Conservation (phyloP, 2,329 filamentous ascomycete genomes). For the Hymenoscyphus infarciens region DNA sequence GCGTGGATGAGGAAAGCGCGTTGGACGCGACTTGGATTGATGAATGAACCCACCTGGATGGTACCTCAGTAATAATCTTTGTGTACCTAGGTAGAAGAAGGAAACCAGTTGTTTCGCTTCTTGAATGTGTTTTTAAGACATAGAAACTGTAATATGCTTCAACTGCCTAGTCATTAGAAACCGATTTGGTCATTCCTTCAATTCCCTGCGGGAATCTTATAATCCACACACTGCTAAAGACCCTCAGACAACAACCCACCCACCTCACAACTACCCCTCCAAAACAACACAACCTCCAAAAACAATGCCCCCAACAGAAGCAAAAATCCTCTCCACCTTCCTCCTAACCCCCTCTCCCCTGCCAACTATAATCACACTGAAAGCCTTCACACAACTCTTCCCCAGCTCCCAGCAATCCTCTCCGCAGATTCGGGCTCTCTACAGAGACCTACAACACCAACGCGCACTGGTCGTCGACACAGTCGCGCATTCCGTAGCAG, state of each 20-base stretch:
- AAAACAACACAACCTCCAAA: neutral
- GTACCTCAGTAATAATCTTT: no score
- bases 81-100: no score
- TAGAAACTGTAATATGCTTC: no score
- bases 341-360: constrained; percentile 73
- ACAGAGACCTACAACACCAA: constrained; percentile 74
- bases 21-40: no score
- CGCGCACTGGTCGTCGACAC: constrained; percentile 65
- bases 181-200: no score
- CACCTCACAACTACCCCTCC: neutral
- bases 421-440: constrained; percentile 47
- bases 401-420: constrained; percentile 49
- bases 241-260: neutral
- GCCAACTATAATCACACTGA: constrained; percentile 67
- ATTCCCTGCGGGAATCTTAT: no score
- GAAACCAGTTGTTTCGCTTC: no score
- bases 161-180: no score
- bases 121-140: no score
- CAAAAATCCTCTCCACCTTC: constrained; percentile 71
- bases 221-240: no score
- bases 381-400: constrained; percentile 74
- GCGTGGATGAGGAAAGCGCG: no score
- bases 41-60: no score
- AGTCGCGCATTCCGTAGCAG: constrained; percentile 61
- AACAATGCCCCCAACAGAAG: constrained; percentile 70